phyloP scores from a whole-genome alignment of 768 basidiomycete genomes.

The Boletales sp. region DNA sequence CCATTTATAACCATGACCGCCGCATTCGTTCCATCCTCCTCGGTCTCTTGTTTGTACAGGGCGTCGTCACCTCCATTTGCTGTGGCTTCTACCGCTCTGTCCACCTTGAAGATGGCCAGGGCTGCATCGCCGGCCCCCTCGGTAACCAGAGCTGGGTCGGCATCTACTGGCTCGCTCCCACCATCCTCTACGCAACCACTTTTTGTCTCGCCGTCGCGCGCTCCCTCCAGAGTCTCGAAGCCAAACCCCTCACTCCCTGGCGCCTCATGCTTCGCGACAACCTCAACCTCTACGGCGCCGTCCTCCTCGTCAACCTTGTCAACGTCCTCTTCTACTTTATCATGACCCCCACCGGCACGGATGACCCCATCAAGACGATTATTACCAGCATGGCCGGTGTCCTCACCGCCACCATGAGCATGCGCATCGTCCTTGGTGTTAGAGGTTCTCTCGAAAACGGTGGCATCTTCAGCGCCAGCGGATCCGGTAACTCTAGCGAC shows the following conservation, averaged over 20 bases:
- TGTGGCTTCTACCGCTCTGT: slow-evolving; percentile 84
- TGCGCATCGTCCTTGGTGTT: slow-evolving; percentile 81
- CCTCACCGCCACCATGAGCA: slow-evolving; percentile 82
- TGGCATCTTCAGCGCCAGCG: slow-evolving; percentile 64
- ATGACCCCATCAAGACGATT: slow-evolving; percentile 77
- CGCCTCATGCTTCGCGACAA: slow-evolving; percentile 90
- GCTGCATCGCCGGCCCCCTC: slow-evolving; percentile 83
- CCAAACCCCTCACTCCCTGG: slow-evolving; percentile 63
- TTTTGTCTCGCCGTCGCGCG: slow-evolving; percentile 23
- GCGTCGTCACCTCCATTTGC: slow-evolving; percentile 68
- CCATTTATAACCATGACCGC: slow-evolving; percentile 64
- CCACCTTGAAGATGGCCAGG: slow-evolving; percentile 68
- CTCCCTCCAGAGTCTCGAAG: slow-evolving; percentile 21
- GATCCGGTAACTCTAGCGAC: slow-evolving; percentile 42
- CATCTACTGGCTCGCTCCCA: slow-evolving; percentile 81
- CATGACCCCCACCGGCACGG: slow-evolving; percentile 55
- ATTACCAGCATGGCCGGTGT: slow-evolving; percentile 85
- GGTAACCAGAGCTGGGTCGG: slow-evolving; percentile 67
- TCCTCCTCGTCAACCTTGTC: slow-evolving; percentile 76
- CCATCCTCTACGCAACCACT: slow-evolving; percentile 50
- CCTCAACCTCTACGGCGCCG: slow-evolving; percentile 79
- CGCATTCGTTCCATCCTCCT: slow-evolving; percentile 54
- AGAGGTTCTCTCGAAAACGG: slow-evolving; percentile 72
- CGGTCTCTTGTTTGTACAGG: slow-evolving; percentile 59
- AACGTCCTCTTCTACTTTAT: slow-evolving; percentile 90